Base-by-base conservation (phyloP, 1,284 basidiomycete species). In the Ganoderma lingzhi region DNA sequence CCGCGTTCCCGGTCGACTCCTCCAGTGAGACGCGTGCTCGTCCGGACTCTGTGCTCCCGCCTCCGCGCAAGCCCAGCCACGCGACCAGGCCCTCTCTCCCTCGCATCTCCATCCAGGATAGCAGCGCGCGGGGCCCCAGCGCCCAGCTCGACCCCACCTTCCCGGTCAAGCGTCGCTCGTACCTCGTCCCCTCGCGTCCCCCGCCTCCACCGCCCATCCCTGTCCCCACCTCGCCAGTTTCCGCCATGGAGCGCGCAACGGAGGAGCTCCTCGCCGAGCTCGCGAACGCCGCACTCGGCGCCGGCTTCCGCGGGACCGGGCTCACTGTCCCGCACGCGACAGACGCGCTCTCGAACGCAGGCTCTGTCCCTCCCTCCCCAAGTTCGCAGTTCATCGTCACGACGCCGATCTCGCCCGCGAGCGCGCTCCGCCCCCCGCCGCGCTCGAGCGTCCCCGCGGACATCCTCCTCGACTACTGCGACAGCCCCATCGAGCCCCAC, bases 391-490 rank as follows among this genome's bases (percentile, higher is more conserved):
- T 76, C 60, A 70, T 77, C 60, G 73, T 78, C 41, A 35, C 62
- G 17, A 70, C 69, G 2, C 67, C 67, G 45, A 19, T 53, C 44
- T n/a, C 53, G 17, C 44, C 39, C 19, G 17, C 15, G 51, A 39
- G 51, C 23, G 64, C 64, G 28, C 51, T 56, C 0, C 82, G 84
- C 8, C 81, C 83, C 4, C 82, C 77, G 6, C 84, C 84, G n/a
- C 80, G 80, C 60, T 79, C 75, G 69, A 74, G 78, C 30, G 63
- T 85, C 55, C 82, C 84, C 1, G 72, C 77, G 3, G 83, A 86
- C 70, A 74, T 85, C 48, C 65, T 71, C 62, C 65, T 71, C 62
- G 79, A 81, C 64, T 72, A 78, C 56, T 44, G 45, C 41, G 80
- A 75, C 48, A 74, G 65, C 58, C 77, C 77, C 14, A 71, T 75